Base-by-base conservation (phyloP, 257 asterid genomes). In the Salvia rosmarinus region DNA sequence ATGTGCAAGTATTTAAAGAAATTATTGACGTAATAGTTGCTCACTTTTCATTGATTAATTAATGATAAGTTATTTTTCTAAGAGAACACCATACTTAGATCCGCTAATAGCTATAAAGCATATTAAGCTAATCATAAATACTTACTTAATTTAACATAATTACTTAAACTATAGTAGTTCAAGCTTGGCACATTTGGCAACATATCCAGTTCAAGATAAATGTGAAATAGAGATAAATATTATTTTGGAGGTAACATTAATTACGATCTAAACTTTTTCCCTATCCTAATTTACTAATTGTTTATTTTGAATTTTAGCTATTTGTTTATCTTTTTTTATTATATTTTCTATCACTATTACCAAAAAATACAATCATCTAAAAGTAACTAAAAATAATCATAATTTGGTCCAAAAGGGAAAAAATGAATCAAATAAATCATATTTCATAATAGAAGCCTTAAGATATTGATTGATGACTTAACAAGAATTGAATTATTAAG, bases 401-500 rank as follows among this genome's bases (percentile, higher is more conserved):
- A n/a, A n/a, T n/a, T n/a, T n/a, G n/a, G n/a, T 23, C 6, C 8
- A 16, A 25, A 55, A 34, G 16, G 46, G 6, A 0, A 54, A 20
- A 40, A n/a, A n/a, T n/a, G n/a, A n/a, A n/a, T n/a, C n/a, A n/a
- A n/a, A n/a, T n/a, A n/a, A n/a, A n/a, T n/a, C n/a, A n/a, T n/a
- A n/a, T 42, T 17, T 49, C 47, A 40, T 68, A 16, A 42, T n/a
- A 68, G 50, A 57, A 47, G 37, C 67, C 23, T 43, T 40, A 56
- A n/a, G 55, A 72, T 62, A 61, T 61, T 71, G 72, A 47, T 75
- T 71, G 72, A 75, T 75, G 32, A 37, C 34, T 64, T 75, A 63
- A 58, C 72, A 71, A 75, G 78, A 71, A 66, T 72, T 75, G 74
- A 72, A 80, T 75, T 46, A 78, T 75, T 72, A 63, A 47, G 73